Evolutionary conservation across 352 stramenopile species (phyloP).

Genomic region (Globisporangium uncinulatum): DNA sequence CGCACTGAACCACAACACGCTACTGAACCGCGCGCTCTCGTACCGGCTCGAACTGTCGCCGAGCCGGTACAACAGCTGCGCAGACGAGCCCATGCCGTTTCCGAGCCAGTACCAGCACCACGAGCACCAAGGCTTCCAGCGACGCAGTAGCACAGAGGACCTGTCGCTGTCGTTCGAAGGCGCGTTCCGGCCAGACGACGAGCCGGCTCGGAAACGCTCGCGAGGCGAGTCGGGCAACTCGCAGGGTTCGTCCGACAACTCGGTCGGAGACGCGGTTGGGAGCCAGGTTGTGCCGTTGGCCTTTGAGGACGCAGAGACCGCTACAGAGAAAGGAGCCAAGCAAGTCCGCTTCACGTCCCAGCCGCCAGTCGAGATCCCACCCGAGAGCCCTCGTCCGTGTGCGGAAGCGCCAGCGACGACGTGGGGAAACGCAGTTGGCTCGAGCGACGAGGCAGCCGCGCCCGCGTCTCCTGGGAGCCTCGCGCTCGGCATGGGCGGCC

Average conservation of each 20-base stretch:
- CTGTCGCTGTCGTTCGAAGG: slow-evolving; percentile 20
- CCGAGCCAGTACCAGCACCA: slow-evolving; percentile 21
- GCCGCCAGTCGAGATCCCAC: slow-evolving; percentile 16
- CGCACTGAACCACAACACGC: slow-evolving; percentile 70
- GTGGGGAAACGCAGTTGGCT: not conserved
- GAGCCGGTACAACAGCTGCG: slow-evolving; percentile 20
- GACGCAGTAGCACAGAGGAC: slow-evolving; percentile 24
- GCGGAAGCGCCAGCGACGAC: not conserved
- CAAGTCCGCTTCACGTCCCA: slow-evolving; percentile 18
- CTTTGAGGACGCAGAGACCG: slow-evolving; percentile 1
- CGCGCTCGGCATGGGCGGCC: not conserved
- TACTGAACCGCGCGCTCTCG: slow-evolving; percentile 74
- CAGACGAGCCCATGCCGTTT: slow-evolving; percentile 35
- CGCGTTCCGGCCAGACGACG: slow-evolving; percentile 14
- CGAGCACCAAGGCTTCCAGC: slow-evolving; percentile 9
- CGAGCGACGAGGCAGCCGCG: too few species aligned
- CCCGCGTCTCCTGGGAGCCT: not conserved
- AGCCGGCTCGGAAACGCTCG: slow-evolving; percentile 36
- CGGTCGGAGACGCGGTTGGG: slow-evolving; percentile 10
- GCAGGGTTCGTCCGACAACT: slow-evolving; percentile 45
- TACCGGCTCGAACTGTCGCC: slow-evolving; percentile 72
- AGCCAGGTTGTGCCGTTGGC: not conserved
- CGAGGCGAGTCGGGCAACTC: slow-evolving; percentile 48
- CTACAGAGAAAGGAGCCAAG: slow-evolving; percentile 8
- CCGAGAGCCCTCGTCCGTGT: not conserved